A percentile compares a stretch with the other conserved stretches of the same genome.
phyloP scores from a whole-genome alignment of 164 flowering plant species.

The Berberis vulgaris region DNA sequence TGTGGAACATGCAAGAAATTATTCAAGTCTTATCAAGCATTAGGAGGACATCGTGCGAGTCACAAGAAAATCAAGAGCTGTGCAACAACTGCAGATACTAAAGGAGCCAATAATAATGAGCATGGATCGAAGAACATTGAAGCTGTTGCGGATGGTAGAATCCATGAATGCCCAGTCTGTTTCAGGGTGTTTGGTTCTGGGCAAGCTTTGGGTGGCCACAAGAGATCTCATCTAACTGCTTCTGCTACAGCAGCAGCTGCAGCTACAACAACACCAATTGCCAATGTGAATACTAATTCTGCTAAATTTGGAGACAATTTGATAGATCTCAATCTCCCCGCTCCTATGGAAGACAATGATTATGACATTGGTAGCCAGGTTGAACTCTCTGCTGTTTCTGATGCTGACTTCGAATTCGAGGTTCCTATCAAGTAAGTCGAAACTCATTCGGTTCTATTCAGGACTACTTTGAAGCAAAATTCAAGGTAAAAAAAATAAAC shows the following conservation, averaged over 20 bases:
- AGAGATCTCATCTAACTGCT: conserved; percentile 53
- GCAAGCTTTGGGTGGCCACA: conserved; percentile 94
- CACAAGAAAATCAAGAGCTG: conserved; percentile 59
- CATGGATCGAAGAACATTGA: not conserved
- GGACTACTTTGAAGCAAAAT: too few relatives aligned
- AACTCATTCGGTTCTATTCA: too few relatives aligned
- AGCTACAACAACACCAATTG: conserved; percentile 1
- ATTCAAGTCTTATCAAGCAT: conserved; percentile 72
- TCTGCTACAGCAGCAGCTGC: conserved; percentile 1
- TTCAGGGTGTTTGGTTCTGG: conserved; percentile 63
- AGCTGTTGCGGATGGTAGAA: conserved; percentile 20
- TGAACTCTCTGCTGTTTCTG: conserved; percentile 49
- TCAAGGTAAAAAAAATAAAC: too few relatives aligned
- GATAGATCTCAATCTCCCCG: conserved; percentile 87
- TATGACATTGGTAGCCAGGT: conserved; percentile 40
- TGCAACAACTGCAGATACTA: not conserved
- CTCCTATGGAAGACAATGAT: conserved; percentile 60
- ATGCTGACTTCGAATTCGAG: conserved; percentile 21
- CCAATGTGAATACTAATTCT: conserved; percentile 3
- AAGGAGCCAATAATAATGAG: not conserved
- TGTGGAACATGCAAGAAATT: conserved; percentile 76
- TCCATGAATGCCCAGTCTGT: conserved; percentile 75
- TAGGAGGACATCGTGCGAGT: conserved; percentile 88
- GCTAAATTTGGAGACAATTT: conserved; percentile 23
- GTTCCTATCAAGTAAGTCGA: too few relatives aligned